phyloP scores from a whole-genome alignment of 1,284 basidiomycete genomes.

The Lentinus polychrous region DNA sequence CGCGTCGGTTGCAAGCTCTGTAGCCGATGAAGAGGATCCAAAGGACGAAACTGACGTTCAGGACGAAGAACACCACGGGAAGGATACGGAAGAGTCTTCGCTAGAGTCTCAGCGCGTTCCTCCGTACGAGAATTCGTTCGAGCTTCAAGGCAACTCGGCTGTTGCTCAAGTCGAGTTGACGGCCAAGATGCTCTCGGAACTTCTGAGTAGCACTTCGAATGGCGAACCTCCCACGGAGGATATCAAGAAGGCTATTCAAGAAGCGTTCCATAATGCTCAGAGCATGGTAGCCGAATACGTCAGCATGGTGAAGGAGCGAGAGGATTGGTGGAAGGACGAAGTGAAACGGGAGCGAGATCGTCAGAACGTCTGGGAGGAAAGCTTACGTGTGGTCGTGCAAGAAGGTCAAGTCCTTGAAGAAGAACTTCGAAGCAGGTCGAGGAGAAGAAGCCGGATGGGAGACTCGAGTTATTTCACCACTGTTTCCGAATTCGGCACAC shows the following conservation, averaged over 20 bases:
- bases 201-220: slow-evolving; percentile 29
- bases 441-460: slow-evolving; percentile 51
- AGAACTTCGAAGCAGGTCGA: slow-evolving; percentile 61
- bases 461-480: slow-evolving; percentile 16
- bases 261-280: slow-evolving; percentile 55
- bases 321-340: slow-evolving; percentile 67
- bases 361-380: slow-evolving; percentile 88
- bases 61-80: slow-evolving; percentile 17
- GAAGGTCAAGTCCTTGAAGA: slow-evolving; percentile 85
- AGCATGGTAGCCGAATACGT: slow-evolving; percentile 65
- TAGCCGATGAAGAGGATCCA: slow-evolving; percentile 7
- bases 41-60: slow-evolving; percentile 8
- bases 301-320: slow-evolving; percentile 73
- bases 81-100: slow-evolving; percentile 35
- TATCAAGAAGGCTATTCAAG: slow-evolving; percentile 52
- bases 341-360: slow-evolving; percentile 68
- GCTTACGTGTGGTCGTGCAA: slow-evolving; percentile 76
- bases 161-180: slow-evolving; percentile 80
- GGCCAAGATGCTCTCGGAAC: slow-evolving; percentile 54
- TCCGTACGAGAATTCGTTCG: slow-evolving; percentile 65
- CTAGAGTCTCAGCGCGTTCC: slow-evolving; percentile 38
- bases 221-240: slow-evolving; percentile 32
- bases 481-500: slow-evolving; percentile 19
- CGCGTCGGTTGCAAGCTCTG: neutral
- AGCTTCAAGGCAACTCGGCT: slow-evolving; percentile 70